These are phyloP conservation scores for Pulveroboletus sp. DNA, from an alignment of 768 basidiomycete genomes.

Conservation along the genomic window DNA sequence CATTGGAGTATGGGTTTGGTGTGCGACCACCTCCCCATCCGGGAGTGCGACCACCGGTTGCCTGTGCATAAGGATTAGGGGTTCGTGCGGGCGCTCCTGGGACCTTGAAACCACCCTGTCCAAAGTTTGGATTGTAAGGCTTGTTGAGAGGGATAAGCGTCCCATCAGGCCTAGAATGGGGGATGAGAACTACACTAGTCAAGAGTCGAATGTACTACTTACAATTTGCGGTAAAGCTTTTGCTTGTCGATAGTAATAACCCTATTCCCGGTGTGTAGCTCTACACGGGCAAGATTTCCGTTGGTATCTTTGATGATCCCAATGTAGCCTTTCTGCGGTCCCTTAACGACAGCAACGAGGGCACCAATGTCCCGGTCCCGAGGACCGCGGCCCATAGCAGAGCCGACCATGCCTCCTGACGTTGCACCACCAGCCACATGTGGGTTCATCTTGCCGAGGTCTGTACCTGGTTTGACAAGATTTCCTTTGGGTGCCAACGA, in stretches of 20 bases:
- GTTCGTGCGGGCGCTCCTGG: conserved; percentile 42
- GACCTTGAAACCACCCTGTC: conserved; percentile 25
- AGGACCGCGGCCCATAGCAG: conserved; percentile 77
- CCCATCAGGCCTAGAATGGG: conserved; percentile 48
- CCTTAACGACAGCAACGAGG: conserved; percentile 76
- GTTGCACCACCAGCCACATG: conserved; percentile 50
- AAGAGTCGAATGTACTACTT: conserved; percentile 29
- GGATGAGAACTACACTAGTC: conserved; percentile 5
- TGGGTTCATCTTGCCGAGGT: conserved; percentile 92
- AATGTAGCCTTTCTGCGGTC: conserved; percentile 84
- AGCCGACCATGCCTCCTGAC: conserved; percentile 74
- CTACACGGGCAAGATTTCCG: conserved; percentile 80
- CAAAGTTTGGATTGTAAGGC: conserved; percentile 20
- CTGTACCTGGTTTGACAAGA: conserved; percentile 57
- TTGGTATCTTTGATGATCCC: conserved; percentile 96
- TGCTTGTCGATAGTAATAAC: conserved; percentile 81
- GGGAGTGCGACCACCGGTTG: conserved; percentile 35
- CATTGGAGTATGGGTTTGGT: conserved; percentile 60
- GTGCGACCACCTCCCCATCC: conserved; percentile 46
- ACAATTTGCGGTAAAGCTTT: conserved; percentile 71
- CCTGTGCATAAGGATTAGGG: conserved; percentile 43
- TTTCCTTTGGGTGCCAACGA: conserved; percentile 86
- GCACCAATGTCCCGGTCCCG: conserved; percentile 80
- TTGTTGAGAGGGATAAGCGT: conserved; percentile 48
- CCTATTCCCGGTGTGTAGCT: conserved; percentile 86